Base-by-base conservation (phyloP, 345 rosid species). In the Salix koriyanagi region DNA sequence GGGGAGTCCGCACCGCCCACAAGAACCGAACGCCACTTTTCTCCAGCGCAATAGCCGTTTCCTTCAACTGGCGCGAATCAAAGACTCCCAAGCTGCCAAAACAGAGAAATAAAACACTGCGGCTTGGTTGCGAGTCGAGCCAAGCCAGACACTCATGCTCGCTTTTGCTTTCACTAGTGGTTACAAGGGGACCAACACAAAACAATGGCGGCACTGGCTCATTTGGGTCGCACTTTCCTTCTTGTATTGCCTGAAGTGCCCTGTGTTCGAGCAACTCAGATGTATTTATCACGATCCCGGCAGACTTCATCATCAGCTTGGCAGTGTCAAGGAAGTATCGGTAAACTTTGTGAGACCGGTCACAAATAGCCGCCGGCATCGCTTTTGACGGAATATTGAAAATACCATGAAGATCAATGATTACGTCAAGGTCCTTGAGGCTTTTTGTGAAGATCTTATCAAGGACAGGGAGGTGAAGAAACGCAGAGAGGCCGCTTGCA, bases 1-100 rank as follows among this genome's bases (percentile, higher is more conserved):
- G 79, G 5, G 90, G 89, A 44, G 58, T 54, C 0, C 86, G 78
- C 14, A 87, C 87, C 26, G 79, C 85, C 92, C 90, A 89, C 41
- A 86, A 25, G 76, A 89, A 89, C 28, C 77, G 72, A 2, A 70
- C 73, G 0, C 77, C 83, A 44, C 89, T 86, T 60, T 46, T 74
- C 73, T 87, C 88, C 37, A 89, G 69, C 6, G 83, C 89, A 13
- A 42, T 36, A 8, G 88, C 90, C 14, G 84, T 86, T 67, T 85
- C 88, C 75, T 25, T 78, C 46, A 88, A 30, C 67, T 87, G 92
- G 25, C 64, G 60, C 4, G 75, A 7, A 12, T 76, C 64, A 23
- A 87, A 75, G 15, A 32, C 46, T 4, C 88, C 90, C 81, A 77
- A 3, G 73, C 89, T 84, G 5, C 89, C 89, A 30, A 87, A 87